Base-by-base conservation (phyloP, 2,329 filamentous ascomycete genomes). In the Dothiorella sarmentorum region DNA sequence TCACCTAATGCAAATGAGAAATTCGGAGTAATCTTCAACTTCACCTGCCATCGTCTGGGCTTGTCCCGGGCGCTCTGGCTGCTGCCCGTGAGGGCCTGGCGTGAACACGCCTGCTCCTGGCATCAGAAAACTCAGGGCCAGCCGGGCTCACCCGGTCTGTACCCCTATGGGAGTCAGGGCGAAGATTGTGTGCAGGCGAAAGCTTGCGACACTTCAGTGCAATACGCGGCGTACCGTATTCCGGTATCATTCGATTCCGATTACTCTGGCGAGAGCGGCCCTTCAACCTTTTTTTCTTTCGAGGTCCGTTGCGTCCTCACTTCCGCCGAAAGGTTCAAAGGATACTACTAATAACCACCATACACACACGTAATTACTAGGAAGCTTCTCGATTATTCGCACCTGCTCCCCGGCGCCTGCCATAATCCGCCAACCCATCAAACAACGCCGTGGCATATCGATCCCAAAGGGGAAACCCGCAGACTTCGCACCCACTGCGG, bases 1-100 rank as follows among this genome's bases (percentile, higher is more conserved):
- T 69, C 73, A 66, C 40, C 17, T 11, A 13, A 47, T 38, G 90
- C 90, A 92, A 91, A 91, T 92, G 90, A 91, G 90, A 94, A 94
- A 94, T 93, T 94, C 90, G 90, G 90, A 94, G 90, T 89, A 94
- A 86, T 92, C 89, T 92, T 90, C 89, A 91, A 73, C 70, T 74
- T 77, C 71, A 74, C 75, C 76, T 60, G 65, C 71, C 71, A 73
- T 69, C 71, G 71, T 69, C 68, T 65, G 65, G 33, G 65, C 67
- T 62, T 63, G 63, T 60, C 60, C 59, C 38, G 65, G 65, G 38
- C 44, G 71, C 69, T 71, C 70, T 75, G 74, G 72, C 74, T 72
- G 74, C 90, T 89, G 87, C 88, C 88, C 85, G 89, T 83, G 82
- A 93, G 88, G 89, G 88, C 82, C 88, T 87, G 84, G 84, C 89